Evolutionary conservation across 2,329 filamentous ascomycete genomes (phyloP), one percentile per base, ranked within the genome.

Genomic region (Stemphylium lycopersici): DNA sequence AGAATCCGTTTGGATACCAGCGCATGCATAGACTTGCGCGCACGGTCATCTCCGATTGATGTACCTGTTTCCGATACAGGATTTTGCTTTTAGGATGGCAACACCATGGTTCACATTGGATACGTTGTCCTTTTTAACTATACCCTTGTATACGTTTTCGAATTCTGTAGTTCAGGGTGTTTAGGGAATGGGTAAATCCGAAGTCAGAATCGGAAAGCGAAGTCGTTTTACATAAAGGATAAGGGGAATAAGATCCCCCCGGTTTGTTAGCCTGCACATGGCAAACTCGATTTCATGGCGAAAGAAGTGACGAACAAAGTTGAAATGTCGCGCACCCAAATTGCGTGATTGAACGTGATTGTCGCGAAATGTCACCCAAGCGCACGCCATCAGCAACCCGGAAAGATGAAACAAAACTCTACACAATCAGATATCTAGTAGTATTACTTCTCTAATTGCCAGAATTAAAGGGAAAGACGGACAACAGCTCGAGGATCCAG

Each of bases 281-380:
- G 6, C 24, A 26, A 26, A 6, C 7, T 26, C 24, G 6, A 26
- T 26, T 6, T 6, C 6, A 6, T 26, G 24, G 2, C 7, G 26
- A 10, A 29, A 7, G 4, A 36, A 45, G 55, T 41, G 53, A 33
- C 39, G 55, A 53, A 52, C 43, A 37, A 47, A 29, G 37, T 59
- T 57, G 58, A 63, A 55, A 64, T 66, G 51, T 59, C 61, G 62
- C 58, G 50, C 45, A 26, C 32, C 24, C 52, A 18, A 44, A 67
- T 69, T 70, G 69, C 70, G 70, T 73, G 70, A 69, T 73, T 40
- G 57, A 56, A 63, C 69, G 69, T 68, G 62, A 63, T 71, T 55
- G 64, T 58, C 52, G 56, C 67, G 58, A 50, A 52, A 63, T 63
- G 66, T 69, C 42, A 60, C 59, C 46, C 33, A 52, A 43, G 32